Evolutionary conservation across 805 yeast species (phyloP), one percentile per base, ranked within the genome.

Genomic region (Citeromyces nyonsensis): DNA sequence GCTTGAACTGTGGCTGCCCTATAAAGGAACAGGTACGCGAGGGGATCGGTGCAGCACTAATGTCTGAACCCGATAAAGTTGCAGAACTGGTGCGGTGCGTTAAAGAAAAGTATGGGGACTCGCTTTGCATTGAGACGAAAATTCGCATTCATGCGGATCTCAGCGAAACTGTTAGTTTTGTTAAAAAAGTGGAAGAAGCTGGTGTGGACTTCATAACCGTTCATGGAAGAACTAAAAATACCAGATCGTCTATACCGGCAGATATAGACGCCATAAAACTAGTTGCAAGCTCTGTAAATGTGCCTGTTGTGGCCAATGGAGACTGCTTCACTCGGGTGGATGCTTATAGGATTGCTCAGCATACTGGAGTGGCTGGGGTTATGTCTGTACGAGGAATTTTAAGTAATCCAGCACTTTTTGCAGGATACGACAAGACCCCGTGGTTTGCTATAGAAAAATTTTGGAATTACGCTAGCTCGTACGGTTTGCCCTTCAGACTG

Each of bases 291-390:
- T 53, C 59, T n/a, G 69, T 68, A 4, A 47, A 42, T 3, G 72
- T 78, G 1, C 97, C 96, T 0, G 85, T 91, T 1, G 78, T 91
- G n/a, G 95, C 97, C 2, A 91, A 91, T 47, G 98, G 98, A n/a
- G 97, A 91, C 52, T 86, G 94, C 45, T 79, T 79, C 45, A 48
- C 66, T 1, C 54, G 73, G 15, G 56, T 61, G 11, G 95, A 84
- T 48, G 76, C 80, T n/a, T 44, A 57, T 28, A 47, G 50, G 12
- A 86, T 88, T 18, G 69, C 71, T 0, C 56, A 66, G 9, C 49
- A 49, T 33, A 85, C 97, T 0, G 78, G 79, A 1, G 84, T 73
- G 27, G 91, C 83, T 48, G 98, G 97, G 6, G 80, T 91, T 6
- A 91, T 91, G 98, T 78, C 96, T 3, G 98, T 82, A 2, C 59